Evolutionary conservation across 1,284 basidiomycete genomes (phyloP), one percentile per base, ranked within the genome.

Genomic region (Marasmius tenuissimus): DNA sequence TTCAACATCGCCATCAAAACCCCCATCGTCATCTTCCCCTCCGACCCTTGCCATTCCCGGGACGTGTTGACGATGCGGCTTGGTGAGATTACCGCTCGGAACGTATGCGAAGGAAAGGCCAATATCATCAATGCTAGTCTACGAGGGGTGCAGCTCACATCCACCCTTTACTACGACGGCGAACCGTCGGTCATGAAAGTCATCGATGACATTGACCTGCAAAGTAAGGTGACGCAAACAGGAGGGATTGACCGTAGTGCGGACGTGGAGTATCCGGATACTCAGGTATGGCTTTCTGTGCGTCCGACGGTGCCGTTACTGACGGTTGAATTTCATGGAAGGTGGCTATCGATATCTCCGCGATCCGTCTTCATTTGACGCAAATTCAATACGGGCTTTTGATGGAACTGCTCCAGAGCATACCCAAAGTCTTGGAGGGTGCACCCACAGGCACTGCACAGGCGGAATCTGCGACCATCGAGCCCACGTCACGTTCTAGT

Each of bases 1-100:
- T 98, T 97, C 77, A 88, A 97, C 65, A 75, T 99, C 34, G 87
- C 91, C 42, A 82, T 99, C 73, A 94, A 95, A 76, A 93, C 96
- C 0, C 97, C 97, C 0, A 98, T 99, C 67, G 77, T 99, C 48
- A 81, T 98, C 20, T 89, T 99, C 68, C 97, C 97, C 4, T 85
- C 87, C 11, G 83, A 93, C 69, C 82, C 91, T 4, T 73, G 81
- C 16, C 75, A 72, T 8, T 89, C 89, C 6, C 76, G 77, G 1
- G 93, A 98, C 73, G 79, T 83, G 35, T 81, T 99, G 55, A 84
- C 91, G 3, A 85, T 97, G 75, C 86, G 92, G 58, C 85, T 99
- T 0, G 97, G 97, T 61, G 94, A 98, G 75, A 91, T 99, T 58
- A 84, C 82, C 40, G 95, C 94, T 35, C 85, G 83, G 63, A 99